These are phyloP conservation scores for Silybum marianum DNA, from an alignment of 129 eudicot genomes.

Conservation along the genomic window DNA sequence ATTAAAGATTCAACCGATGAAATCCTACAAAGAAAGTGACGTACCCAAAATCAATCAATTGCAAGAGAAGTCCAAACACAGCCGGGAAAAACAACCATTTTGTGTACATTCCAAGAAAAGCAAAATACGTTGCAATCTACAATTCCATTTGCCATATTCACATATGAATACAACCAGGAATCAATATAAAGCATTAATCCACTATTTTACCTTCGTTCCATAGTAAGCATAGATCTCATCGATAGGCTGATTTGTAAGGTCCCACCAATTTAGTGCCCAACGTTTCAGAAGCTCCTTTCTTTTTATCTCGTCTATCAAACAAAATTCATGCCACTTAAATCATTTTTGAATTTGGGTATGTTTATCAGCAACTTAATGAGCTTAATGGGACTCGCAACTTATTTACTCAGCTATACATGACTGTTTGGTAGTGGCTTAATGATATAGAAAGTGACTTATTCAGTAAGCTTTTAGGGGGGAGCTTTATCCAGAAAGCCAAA, in stretches of 20 bases:
- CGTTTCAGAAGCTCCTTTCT: constrained; percentile 72
- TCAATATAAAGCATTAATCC: neutral
- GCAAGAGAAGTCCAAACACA: constrained; percentile 62
- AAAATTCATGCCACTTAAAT: constrained; percentile 13
- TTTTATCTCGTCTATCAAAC: constrained; percentile 61
- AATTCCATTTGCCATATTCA: neutral
- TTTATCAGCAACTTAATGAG: too few species aligned
- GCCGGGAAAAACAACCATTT: constrained; percentile 90
- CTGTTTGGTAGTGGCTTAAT: too few species aligned
- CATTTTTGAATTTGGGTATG: neutral
- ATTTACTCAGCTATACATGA: too few species aligned
- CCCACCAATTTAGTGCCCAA: constrained; percentile 94
- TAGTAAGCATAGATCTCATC: constrained; percentile 84
- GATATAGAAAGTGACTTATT: too few species aligned
- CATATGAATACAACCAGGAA: neutral
- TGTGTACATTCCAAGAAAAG: constrained; percentile 95
- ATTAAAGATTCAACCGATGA: neutral
- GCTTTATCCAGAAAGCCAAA: too few species aligned
- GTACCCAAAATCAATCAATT: constrained; percentile 82
- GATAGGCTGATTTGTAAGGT: constrained; percentile 79
- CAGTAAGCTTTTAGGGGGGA: too few species aligned
- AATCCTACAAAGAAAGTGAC: constrained; percentile 19
- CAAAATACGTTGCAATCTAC: constrained; percentile 88
- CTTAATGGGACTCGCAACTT: too few species aligned
- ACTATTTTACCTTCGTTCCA: constrained; percentile 72